phyloP scores from a whole-genome alignment of 768 basidiomycete genomes.

The Cyclocybe cylindracea region DNA sequence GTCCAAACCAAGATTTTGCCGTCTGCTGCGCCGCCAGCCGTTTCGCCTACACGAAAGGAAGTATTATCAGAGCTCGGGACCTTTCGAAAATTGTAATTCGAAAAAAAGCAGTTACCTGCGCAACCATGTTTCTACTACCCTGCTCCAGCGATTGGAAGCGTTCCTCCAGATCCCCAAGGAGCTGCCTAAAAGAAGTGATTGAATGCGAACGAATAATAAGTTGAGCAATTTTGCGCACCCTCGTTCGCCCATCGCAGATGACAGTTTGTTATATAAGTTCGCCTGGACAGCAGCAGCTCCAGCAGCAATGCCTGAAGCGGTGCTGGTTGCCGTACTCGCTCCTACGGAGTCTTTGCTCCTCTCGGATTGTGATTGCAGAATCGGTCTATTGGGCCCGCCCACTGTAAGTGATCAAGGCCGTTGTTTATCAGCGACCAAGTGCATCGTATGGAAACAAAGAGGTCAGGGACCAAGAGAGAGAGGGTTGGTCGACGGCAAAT shows the following conservation, averaged over 20 bases:
- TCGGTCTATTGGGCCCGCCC: conserved; percentile 64
- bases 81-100: not conserved
- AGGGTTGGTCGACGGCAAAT: not conserved
- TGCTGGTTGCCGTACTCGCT: conserved; percentile 16
- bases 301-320: conserved; percentile 29
- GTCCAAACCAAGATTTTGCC: conserved; percentile 67
- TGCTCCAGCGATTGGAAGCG: conserved; percentile 64
- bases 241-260: conserved; percentile 61
- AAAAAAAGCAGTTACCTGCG: conserved; percentile 44
- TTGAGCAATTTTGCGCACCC: conserved; percentile 44
- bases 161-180: conserved; percentile 61
- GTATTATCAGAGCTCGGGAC: not conserved
- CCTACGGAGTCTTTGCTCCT: conserved; percentile 5
- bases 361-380: conserved; percentile 32
- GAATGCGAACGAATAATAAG: not conserved
- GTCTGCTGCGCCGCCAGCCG: conserved; percentile 61
- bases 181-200: conserved; percentile 42
- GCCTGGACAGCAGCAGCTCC: conserved; percentile 36
- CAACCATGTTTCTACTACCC: conserved; percentile 65
- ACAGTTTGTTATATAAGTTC: conserved; percentile 45
- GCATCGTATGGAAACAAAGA: not conserved
- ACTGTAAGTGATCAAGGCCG: conserved; percentile 37
- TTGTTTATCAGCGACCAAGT: not conserved
- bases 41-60: conserved; percentile 48
- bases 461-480: not conserved